Evolutionary conservation across 495 filamentous ascomycete genomes (phyloP).

Genomic region (Xylaria telfairii): DNA sequence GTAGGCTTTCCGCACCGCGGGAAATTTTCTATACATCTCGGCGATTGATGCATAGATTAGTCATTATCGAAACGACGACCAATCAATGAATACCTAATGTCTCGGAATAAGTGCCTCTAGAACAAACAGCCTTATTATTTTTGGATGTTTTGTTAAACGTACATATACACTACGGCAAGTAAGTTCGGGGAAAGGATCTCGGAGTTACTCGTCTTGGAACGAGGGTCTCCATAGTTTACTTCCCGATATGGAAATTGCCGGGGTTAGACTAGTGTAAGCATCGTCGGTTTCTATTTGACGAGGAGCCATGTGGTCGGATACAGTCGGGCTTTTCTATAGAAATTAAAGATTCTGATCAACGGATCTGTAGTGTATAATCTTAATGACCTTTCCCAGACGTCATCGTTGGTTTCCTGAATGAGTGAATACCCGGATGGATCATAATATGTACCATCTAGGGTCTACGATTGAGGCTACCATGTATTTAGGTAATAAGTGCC

Average conservation of each 20-base stretch:
- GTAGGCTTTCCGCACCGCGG: no score
- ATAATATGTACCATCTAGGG: not conserved
- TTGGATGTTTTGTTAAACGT: not conserved
- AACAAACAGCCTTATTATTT: not conserved
- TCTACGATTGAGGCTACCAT: not conserved
- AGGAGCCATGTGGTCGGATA: not conserved
- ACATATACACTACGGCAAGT: no score
- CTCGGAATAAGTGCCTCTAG: no score
- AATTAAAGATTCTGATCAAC: not conserved
- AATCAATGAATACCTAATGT: no score
- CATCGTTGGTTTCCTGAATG: not conserved
- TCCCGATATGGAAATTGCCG: slow-evolving; percentile 19
- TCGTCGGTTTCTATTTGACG: not conserved
- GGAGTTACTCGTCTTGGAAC: slow-evolving; percentile 26
- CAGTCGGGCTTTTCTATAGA: not conserved
- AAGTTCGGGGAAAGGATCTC: not conserved
- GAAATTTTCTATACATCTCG: not conserved
- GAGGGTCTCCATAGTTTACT: not conserved
- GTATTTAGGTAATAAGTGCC: no score
- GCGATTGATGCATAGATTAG: no score
- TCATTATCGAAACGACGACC: no score
- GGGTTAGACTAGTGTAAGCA: not conserved
- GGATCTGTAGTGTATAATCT: not conserved
- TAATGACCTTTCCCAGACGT: not conserved
- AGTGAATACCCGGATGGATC: not conserved